Conservation (phyloP, 352 stramenopile genomes). For the Phytophthora lateralis region DNA sequence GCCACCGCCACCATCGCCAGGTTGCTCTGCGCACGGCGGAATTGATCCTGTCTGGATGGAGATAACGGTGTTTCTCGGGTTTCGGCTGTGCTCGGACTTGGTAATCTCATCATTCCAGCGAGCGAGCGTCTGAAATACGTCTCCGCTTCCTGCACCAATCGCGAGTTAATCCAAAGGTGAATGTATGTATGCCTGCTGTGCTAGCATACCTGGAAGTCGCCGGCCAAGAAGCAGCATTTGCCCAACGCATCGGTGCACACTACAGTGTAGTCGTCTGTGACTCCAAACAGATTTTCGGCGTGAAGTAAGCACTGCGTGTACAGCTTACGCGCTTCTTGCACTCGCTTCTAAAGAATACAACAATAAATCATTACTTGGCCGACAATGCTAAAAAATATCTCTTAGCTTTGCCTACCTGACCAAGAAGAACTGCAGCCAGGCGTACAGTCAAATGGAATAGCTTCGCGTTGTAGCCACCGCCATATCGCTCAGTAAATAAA, state of each 20-base stretch:
- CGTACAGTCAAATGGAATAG: conserved; percentile 44
- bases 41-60: conserved; percentile 16
- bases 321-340: conserved; percentile 40
- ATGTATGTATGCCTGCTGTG: background rate
- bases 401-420: conserved; percentile 39
- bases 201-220: conserved; percentile 51
- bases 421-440: conserved; percentile 43
- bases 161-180: background rate
- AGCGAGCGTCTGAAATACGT: conserved; percentile 48
- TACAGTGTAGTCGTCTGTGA: conserved; percentile 22
- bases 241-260: conserved; percentile 53
- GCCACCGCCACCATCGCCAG: conserved; percentile 63
- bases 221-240: conserved; percentile 61
- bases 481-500: conserved; percentile 39
- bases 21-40: conserved; percentile 63
- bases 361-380: background rate
- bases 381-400: background rate
- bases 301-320: conserved; percentile 44
- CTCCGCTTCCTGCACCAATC: conserved; percentile 42
- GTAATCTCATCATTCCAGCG: conserved; percentile 13
- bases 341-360: conserved; percentile 38
- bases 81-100: background rate
- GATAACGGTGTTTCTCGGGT: conserved; percentile 5
- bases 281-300: conserved; percentile 30
- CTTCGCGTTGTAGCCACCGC: conserved; percentile 56